Base-by-base conservation (phyloP, 169 alveolate species). In the Condylostoma magnum region DNA sequence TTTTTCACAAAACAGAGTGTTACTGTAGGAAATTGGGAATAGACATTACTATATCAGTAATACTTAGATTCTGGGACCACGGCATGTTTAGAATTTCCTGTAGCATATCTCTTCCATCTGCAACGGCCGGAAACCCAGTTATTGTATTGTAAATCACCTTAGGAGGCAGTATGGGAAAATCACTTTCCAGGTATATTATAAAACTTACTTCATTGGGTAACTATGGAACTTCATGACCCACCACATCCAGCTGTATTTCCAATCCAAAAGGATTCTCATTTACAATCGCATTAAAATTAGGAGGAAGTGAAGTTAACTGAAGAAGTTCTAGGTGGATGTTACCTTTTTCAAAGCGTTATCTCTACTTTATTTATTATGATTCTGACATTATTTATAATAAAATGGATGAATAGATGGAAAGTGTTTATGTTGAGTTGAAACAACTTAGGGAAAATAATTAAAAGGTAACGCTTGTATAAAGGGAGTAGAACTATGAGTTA, bases 91-190 rank as follows among this genome's bases (percentile, higher is more conserved):
- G 31, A 34, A 80, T 41, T 18, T 73, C 76, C 20, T 47, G 65
- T 20, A 80, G 73, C 34, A 80, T 47, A 51, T 80, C 87, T 25
- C 87, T 47, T n/a, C 73, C 73, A 48, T 80, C 87, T 34, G 76
- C 51, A 46, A 80, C 36, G 47, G 79, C 68, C 28, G 82, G 82
- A 53, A 57, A 73, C 34, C 68, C 43, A 50, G 69, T 51, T 25
- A 60, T 34, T 10, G 83, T 67, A 15, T 68, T 53, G 46, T 76
- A 74, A 36, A 67, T 33, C 30, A 80, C 38, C 28, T 65, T 50
- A 2, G 87, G 87, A 1, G 82, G 50, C 31, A 63, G 46, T 50
- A 50, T 30, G 6, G 87, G 87, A 73, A 41, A 77, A 52, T 74
- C 69, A 50, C 79, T 74, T 67, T 79, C 76, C 0, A 79, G 18